Evolutionary conservation across 495 filamentous ascomycete genomes (phyloP).

Genomic region (Evansstolkia leycettana): DNA sequence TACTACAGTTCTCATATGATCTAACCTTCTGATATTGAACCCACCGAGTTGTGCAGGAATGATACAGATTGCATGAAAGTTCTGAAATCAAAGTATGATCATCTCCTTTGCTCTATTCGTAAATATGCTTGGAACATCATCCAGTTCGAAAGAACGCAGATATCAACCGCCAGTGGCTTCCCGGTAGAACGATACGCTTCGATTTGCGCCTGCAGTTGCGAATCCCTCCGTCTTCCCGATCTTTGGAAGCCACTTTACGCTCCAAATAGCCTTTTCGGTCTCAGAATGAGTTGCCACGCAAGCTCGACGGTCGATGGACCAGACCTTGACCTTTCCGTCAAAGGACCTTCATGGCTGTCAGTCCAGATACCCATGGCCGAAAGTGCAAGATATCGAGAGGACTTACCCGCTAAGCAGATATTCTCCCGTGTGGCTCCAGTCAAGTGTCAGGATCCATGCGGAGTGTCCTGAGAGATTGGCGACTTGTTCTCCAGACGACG

Average conservation of each 20-base stretch:
- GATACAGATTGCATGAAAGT: too few relatives aligned
- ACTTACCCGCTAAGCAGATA: slow-evolving; percentile 74
- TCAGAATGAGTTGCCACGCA: slow-evolving; percentile 94
- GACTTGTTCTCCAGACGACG: slow-evolving; percentile 82
- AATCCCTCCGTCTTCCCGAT: slow-evolving; percentile 69
- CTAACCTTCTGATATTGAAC: too few relatives aligned
- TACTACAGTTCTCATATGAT: too few relatives aligned
- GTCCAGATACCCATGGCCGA: not conserved
- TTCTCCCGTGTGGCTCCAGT: slow-evolving; percentile 92
- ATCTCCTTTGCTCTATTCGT: too few relatives aligned
- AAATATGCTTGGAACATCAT: too few relatives aligned
- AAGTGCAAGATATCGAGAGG: not conserved
- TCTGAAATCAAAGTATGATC: too few relatives aligned
- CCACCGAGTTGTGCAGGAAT: too few relatives aligned
- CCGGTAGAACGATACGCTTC: slow-evolving; percentile 76
- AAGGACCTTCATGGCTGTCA: slow-evolving; percentile 41
- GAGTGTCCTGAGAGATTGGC: slow-evolving; percentile 67
- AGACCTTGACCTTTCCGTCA: slow-evolving; percentile 91
- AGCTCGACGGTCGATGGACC: slow-evolving; percentile 67
- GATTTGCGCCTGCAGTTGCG: slow-evolving; percentile 68
- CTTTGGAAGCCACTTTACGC: slow-evolving; percentile 80
- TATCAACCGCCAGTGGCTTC: slow-evolving; percentile 71
- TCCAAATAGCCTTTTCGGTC: slow-evolving; percentile 77
- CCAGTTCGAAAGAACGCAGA: not conserved
- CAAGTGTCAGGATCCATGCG: slow-evolving; percentile 78